A percentile compares a stretch with the other conserved stretches of the same genome.
These are phyloP conservation scores for Tricholoma matsutake DNA, from an alignment of 768 basidiomycete species.

Conservation along the genomic window DNA sequence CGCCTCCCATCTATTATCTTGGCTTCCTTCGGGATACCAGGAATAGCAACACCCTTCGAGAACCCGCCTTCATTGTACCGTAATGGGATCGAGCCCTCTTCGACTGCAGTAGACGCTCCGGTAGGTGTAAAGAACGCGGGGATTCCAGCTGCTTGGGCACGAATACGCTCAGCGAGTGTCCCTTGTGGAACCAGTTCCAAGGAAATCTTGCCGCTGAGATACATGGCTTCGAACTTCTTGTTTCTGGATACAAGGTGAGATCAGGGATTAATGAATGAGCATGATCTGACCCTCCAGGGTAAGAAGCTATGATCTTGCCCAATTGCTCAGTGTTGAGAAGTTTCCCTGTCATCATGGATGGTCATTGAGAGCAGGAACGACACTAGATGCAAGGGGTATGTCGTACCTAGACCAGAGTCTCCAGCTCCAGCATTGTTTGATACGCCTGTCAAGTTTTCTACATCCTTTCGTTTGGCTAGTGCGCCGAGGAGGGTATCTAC, in stretches of 20 bases:
- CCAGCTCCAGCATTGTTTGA: conserved; percentile 85
- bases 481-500: conserved; percentile 84
- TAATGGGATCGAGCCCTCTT: conserved; percentile 75
- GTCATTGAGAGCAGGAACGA: conserved; percentile 1
- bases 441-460: conserved; percentile 74
- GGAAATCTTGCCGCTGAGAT: conserved; percentile 76
- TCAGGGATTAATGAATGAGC: neutral
- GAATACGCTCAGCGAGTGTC: conserved; percentile 82
- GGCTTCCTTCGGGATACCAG: conserved; percentile 73
- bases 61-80: conserved; percentile 78
- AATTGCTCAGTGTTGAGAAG: conserved; percentile 74
- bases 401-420: conserved; percentile 65
- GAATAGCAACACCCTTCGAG: conserved; percentile 62
- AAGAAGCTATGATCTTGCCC: conserved; percentile 82
- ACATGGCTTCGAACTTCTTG: conserved; percentile 80
- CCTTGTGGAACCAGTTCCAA: conserved; percentile 92
- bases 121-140: conserved; percentile 95
- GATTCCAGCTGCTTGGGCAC: conserved; percentile 87
- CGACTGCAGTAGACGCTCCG: conserved; percentile 81
- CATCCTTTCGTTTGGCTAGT: conserved; percentile 67
- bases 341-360: conserved; percentile 47
- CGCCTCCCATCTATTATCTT: conserved; percentile 75
- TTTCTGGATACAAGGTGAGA: conserved; percentile 46
- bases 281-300: conserved; percentile 73
- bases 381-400: neutral